Conservation (phyloP, 345 rosid genomes). For the Excoecaria cochinchinensis region DNA sequence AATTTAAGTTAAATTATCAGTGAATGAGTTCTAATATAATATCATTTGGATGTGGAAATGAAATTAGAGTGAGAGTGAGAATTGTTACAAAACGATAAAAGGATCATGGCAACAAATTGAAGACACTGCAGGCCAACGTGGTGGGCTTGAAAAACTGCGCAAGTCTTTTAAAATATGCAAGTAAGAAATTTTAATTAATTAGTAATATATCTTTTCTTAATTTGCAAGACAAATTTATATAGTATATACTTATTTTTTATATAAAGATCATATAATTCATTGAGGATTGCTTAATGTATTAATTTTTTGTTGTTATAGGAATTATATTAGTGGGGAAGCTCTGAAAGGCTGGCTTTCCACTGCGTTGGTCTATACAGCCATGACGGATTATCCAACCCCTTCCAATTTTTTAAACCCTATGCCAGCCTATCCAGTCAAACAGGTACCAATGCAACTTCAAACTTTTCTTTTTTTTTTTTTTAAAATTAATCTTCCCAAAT, state of each 20-base stretch:
- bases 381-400: slow-evolving; percentile 69
- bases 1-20: too few relatives aligned
- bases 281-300: not conserved
- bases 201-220: not conserved
- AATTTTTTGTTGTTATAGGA: slow-evolving; percentile 27
- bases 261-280: not conserved
- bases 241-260: not conserved
- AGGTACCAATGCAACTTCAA: slow-evolving; percentile 28
- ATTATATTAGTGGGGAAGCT: slow-evolving; percentile 20
- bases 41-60: not conserved
- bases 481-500: too few relatives aligned
- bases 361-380: slow-evolving; percentile 52
- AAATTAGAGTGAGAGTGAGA: slow-evolving; percentile 50
- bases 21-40: too few relatives aligned
- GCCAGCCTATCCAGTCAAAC: slow-evolving; percentile 57
- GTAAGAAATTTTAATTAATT: slow-evolving; percentile 21
- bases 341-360: slow-evolving; percentile 35
- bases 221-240: too few relatives aligned
- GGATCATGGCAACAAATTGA: slow-evolving; percentile 48
- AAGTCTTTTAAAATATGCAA: slow-evolving; percentile 54
- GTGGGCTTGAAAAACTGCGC: slow-evolving; percentile 39
- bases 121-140: slow-evolving; percentile 19
- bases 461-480: too few relatives aligned
- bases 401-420: slow-evolving; percentile 50
- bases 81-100: slow-evolving; percentile 58